A percentile compares a stretch with the other conserved stretches of the same genome.
phyloP scores from a whole-genome alignment of 2,329 filamentous ascomycete genomes.

The Bimuria novae-zelandiae region DNA sequence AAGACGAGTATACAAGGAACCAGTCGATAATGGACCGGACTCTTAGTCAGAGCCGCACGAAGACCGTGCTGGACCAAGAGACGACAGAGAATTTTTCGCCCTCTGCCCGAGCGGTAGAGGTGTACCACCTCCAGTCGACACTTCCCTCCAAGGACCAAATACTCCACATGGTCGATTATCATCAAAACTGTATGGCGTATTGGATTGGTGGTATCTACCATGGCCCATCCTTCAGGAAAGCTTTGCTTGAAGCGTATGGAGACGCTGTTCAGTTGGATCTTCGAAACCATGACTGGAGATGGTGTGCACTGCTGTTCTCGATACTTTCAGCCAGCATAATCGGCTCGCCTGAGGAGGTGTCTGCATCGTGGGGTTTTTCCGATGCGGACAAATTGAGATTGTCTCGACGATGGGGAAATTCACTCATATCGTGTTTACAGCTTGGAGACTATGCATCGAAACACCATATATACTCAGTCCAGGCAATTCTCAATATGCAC shows the following conservation, averaged over 20 bases:
- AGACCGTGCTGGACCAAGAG: slow-evolving; percentile 13
- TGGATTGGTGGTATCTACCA: slow-evolving; percentile 49
- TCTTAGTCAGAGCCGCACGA: slow-evolving; percentile 21
- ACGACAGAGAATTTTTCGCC: slow-evolving; percentile 24
- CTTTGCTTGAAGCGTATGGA: slow-evolving; percentile 47
- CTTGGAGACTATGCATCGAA: slow-evolving; percentile 53
- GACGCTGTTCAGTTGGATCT: slow-evolving; percentile 46
- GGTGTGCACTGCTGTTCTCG: slow-evolving; percentile 53
- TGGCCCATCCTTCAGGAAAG: slow-evolving; percentile 43
- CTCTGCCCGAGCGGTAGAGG: slow-evolving; percentile 30
- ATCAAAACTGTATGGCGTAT: slow-evolving; percentile 44
- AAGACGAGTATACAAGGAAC: slow-evolving; percentile 23
- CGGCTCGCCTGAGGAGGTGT: slow-evolving; percentile 43
- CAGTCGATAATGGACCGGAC: slow-evolving; percentile 20
- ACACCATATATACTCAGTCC: slow-evolving; percentile 44
- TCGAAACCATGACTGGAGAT: slow-evolving; percentile 38
- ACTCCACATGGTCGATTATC: slow-evolving; percentile 44
- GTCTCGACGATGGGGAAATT: slow-evolving; percentile 53
- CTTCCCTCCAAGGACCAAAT: slow-evolving; percentile 37
- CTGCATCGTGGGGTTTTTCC: slow-evolving; percentile 51
- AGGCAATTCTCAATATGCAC: slow-evolving; percentile 55
- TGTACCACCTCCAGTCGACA: slow-evolving; percentile 43
- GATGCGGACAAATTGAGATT: slow-evolving; percentile 48
- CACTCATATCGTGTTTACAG: slow-evolving; percentile 52
- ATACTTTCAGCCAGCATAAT: slow-evolving; percentile 52